Percentiles rank a stretch among this genome's conserved stretches.
Evolutionary conservation across 2,329 filamentous ascomycete genomes (phyloP).

Genomic region (Diaporthe caulivora): DNA sequence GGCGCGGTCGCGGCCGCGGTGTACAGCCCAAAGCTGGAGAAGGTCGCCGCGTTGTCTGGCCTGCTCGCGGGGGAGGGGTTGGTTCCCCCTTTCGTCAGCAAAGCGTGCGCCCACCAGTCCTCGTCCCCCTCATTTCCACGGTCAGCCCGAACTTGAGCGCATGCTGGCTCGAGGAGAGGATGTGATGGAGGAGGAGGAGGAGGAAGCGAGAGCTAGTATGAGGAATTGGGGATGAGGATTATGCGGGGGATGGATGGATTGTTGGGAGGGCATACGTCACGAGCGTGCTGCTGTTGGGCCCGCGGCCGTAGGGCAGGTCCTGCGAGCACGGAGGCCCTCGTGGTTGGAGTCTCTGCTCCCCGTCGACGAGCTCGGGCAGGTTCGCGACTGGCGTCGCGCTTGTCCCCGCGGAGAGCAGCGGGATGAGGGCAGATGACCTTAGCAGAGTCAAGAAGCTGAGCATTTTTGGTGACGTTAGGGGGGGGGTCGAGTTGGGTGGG

Average conservation of each 20-base stretch:
- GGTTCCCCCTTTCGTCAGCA: background rate
- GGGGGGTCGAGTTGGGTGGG: background rate
- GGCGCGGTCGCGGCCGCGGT: background rate
- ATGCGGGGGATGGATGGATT: background rate
- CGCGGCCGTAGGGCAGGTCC: background rate
- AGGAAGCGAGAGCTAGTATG: background rate
- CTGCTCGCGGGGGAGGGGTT: background rate
- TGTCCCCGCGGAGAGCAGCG: background rate
- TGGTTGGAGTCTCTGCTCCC: background rate
- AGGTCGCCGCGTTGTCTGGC: background rate
- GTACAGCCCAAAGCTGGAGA: too few species aligned
- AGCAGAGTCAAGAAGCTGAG: background rate
- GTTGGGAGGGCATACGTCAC: background rate
- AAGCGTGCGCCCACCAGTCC: too few species aligned
- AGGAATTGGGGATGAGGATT: background rate
- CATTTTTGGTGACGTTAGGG: background rate
- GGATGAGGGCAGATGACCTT: background rate
- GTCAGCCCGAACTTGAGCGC: background rate
- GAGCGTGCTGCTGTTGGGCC: background rate
- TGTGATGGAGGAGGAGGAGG: background rate
- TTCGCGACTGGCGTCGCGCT: background rate
- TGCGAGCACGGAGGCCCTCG: background rate
- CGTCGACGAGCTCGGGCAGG: background rate
- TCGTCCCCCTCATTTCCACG: background rate
- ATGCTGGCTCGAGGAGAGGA: background rate